phyloP scores from a whole-genome alignment of 768 basidiomycete genomes.

The Favolaschia claudopus region DNA sequence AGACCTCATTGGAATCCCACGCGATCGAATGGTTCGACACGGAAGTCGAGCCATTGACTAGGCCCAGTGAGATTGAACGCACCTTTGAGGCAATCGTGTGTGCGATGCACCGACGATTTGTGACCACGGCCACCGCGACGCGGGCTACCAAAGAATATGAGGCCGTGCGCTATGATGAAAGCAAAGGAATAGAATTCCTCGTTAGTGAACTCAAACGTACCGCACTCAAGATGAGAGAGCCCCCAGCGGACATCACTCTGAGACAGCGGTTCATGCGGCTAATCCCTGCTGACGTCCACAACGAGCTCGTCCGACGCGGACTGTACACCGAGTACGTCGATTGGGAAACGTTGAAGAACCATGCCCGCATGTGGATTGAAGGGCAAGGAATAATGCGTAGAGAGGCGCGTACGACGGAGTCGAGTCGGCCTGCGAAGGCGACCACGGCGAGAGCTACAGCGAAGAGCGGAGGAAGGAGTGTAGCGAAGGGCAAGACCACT shows the following conservation, averaged over 20 bases:
- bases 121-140: background rate
- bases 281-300: background rate
- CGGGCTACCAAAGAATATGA: background rate
- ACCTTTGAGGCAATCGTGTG: background rate
- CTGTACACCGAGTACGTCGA: background rate
- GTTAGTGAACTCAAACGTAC: background rate
- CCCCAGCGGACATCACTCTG: background rate
- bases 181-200: background rate
- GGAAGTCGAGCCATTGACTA: background rate
- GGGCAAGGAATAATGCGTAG: background rate
- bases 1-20: background rate
- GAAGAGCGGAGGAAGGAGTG: too few species aligned
- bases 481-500: too few species aligned
- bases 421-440: background rate
- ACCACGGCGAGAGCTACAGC: background rate
- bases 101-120: background rate
- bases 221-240: background rate
- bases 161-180: background rate
- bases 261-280: constrained; percentile 3
- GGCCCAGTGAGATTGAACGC: background rate
- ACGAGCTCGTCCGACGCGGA: background rate
- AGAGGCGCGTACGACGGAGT: background rate
- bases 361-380: background rate
- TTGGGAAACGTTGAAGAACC: background rate
- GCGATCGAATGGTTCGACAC: background rate